A percentile compares a stretch with the other conserved stretches of the same genome.
phyloP scores from a whole-genome alignment of 208 protist species.

The Trypanosoma melophagium region DNA sequence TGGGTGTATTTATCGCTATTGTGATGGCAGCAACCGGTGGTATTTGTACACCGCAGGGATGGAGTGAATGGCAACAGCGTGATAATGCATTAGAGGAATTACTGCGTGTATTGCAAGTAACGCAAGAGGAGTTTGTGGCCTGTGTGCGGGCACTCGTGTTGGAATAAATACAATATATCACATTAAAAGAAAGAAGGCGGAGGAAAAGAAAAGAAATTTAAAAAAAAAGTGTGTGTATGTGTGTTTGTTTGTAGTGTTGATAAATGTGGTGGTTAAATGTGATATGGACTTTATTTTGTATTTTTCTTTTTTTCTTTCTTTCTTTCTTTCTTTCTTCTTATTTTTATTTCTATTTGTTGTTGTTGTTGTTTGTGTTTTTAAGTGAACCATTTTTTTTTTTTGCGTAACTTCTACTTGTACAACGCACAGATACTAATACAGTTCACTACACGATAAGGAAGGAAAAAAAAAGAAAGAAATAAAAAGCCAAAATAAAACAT shows the following conservation, averaged over 20 bases:
- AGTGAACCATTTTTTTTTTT: slow-evolving; percentile 3
- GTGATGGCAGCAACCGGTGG: slow-evolving; percentile 37
- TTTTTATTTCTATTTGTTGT: neutral
- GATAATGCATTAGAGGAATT: slow-evolving; percentile 47
- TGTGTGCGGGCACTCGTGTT: slow-evolving; percentile 53
- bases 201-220: neutral
- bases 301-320: slow-evolving; percentile 5
- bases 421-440: neutral
- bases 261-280: neutral
- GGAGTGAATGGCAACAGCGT: slow-evolving; percentile 25
- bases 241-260: too few relatives aligned
- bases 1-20: slow-evolving; percentile 41
- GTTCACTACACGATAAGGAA: neutral
- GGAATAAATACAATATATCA: slow-evolving; percentile 16
- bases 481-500: neutral
- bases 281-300: neutral
- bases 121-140: slow-evolving; percentile 32
- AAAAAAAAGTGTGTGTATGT: slow-evolving; percentile 2
- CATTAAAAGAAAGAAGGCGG: neutral
- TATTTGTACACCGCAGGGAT: slow-evolving; percentile 17
- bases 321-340: slow-evolving; percentile 13
- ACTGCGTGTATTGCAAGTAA: slow-evolving; percentile 37
- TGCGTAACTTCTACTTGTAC: neutral
- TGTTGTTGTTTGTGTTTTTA: neutral
- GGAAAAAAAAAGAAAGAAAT: neutral